These are phyloP conservation scores for Chaetomium fimeti DNA, from an alignment of 495 filamentous ascomycete genomes.

Conservation along the genomic window DNA sequence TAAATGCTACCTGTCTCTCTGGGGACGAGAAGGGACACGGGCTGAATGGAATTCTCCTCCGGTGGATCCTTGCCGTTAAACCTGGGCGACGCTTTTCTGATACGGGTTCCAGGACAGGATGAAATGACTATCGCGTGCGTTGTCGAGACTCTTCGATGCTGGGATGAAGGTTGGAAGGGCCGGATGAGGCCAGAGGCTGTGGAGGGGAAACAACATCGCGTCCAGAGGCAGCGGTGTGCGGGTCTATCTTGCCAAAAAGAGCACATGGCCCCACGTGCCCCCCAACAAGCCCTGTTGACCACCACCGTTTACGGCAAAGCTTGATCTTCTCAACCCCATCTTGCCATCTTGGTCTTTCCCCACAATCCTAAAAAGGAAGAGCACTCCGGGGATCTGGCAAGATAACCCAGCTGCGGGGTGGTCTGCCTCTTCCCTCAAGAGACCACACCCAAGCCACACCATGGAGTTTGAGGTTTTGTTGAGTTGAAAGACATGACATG, in stretches of 20 bases:
- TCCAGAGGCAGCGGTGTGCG: constrained; percentile 2
- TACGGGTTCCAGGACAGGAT: neutral
- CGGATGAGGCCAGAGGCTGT: constrained; percentile 1
- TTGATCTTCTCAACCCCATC: neutral
- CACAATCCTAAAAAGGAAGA: neutral
- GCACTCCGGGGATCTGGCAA: neutral
- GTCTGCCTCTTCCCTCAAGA: neutral
- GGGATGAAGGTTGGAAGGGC: neutral
- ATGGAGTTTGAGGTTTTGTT: neutral
- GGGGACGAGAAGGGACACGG: no score
- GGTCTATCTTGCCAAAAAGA: neutral
- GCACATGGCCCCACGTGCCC: constrained; percentile 7
- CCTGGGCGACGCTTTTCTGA: no score
- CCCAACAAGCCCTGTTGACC: neutral
- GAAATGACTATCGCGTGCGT: neutral
- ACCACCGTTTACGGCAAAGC: neutral
- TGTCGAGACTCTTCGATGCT: no score
- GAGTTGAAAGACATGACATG: neutral
- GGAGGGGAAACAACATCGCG: neutral
- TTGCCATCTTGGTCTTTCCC: neutral
- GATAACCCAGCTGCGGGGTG: neutral
- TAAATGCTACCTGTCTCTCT: no score
- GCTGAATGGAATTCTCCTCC: no score
- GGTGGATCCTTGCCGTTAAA: no score
- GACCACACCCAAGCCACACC: neutral